Conservation (phyloP, 176 grass and related monocot species). For the Carex parvula region DNA sequence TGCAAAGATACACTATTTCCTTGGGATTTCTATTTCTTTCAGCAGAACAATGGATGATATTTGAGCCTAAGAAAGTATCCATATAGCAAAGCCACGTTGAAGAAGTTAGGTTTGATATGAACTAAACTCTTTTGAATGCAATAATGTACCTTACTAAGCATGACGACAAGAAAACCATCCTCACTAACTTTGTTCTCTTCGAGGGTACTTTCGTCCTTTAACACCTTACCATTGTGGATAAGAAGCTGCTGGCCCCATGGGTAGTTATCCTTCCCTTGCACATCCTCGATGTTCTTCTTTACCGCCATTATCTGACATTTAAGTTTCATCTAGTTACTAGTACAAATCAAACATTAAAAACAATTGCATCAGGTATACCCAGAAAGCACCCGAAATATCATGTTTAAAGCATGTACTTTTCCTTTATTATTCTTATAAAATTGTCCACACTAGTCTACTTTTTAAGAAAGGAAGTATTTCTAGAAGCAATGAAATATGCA, state of each 20-base stretch:
- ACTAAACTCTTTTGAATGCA: background rate
- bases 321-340: background rate
- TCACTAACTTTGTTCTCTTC: slow-evolving; percentile 86
- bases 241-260: slow-evolving; percentile 84
- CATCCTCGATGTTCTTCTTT: slow-evolving; percentile 89
- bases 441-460: background rate
- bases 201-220: slow-evolving; percentile 93
- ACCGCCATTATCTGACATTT: slow-evolving; percentile 74
- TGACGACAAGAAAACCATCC: slow-evolving; percentile 78
- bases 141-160: slow-evolving; percentile 73
- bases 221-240: slow-evolving; percentile 81
- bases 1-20: background rate
- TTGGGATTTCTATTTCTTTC: background rate
- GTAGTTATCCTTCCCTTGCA: slow-evolving; percentile 82
- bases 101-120: background rate
- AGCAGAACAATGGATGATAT: background rate
- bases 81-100: background rate
- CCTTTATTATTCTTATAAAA: background rate
- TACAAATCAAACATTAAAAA: slow-evolving; percentile 1
- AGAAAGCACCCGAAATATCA: background rate
- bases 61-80: background rate
- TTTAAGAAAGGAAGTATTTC: background rate
- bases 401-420: background rate
- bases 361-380: background rate
- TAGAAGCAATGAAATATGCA: background rate